These are phyloP conservation scores for Rheum nobile DNA, from an alignment of 148 eudicot species.

Conservation along the genomic window DNA sequence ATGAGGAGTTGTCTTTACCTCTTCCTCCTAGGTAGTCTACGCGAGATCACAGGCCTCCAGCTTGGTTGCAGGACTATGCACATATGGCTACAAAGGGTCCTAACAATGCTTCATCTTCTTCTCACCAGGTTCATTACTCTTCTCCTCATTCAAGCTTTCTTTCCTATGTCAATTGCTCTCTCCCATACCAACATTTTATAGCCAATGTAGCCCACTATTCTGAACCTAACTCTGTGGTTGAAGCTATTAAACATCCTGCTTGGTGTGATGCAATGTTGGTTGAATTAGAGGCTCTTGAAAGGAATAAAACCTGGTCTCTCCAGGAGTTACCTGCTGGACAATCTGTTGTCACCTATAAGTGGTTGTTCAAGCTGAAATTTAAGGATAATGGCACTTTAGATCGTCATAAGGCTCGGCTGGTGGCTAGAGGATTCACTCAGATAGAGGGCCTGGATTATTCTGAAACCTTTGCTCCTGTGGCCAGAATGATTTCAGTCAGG, in stretches of 20 bases:
- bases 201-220: too few relatives aligned
- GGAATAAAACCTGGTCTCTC: not conserved
- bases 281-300: not conserved
- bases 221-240: too few relatives aligned
- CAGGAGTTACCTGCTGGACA: not conserved
- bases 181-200: too few relatives aligned
- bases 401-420: not conserved
- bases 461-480: too few relatives aligned
- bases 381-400: not conserved
- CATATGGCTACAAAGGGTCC: too few relatives aligned
- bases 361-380: not conserved
- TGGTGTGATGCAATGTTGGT: not conserved
- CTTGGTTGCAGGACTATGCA: too few relatives aligned
- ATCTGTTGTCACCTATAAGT: not conserved
- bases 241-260: not conserved
- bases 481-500: too few relatives aligned
- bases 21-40: not conserved
- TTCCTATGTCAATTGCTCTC: too few relatives aligned
- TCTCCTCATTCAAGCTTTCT: too few relatives aligned
- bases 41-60: too few relatives aligned
- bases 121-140: too few relatives aligned
- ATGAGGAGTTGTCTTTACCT: too few relatives aligned
- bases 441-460: not conserved
- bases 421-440: not conserved
- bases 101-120: not conserved